Evolutionary conservation across 768 basidiomycete species (phyloP), one percentile per base, ranked within the genome.

Genomic region (Galerina sulciceps): DNA sequence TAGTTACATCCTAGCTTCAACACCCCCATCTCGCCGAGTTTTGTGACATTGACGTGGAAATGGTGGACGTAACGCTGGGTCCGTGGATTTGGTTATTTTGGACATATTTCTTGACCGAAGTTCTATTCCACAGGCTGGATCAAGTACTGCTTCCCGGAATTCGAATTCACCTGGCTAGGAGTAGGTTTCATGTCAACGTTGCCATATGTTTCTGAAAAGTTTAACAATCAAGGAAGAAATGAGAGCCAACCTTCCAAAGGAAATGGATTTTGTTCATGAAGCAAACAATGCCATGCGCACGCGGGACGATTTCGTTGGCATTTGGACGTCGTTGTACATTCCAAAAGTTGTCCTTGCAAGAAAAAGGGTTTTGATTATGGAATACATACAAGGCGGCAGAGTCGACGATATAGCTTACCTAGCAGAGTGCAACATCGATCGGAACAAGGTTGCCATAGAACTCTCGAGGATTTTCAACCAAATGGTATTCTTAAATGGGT

Each of bases 401-500:
- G 89, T 96, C 2, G 96, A 98, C 68, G 91, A 98, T 71, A 71
- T 96, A 53, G 79, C 79, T 37, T 99, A 93, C 70, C 82, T 99
- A 13, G 88, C 90, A 20, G 77, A 86, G 37, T 80, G 91, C 60
- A 81, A 84, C 44, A 98, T 99, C 61, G 94, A 99, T 73, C 81
- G 96, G 53, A 99, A 99, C 69, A 90, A 89, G 70, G 96, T 99
- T 43, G 88, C 94, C 1, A 76, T 96, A 53, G 95, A 99, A 73
- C 80, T 99, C 18, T 87, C 90, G 3, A 77, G 90, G 62, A 96
- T 99, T 67, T 98, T 98, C 69, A 90, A 85, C 49, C 88, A 86
- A 68, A 98, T 99, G 97, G 93, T 99, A 10, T 96, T 98, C 68
- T 71, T 97, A 42, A 93, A 96, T 70, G 96, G 96, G 15, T 94